Evolutionary conservation across 2,329 filamentous ascomycete species (phyloP).

Genomic region (Ceratocystis variospora): DNA sequence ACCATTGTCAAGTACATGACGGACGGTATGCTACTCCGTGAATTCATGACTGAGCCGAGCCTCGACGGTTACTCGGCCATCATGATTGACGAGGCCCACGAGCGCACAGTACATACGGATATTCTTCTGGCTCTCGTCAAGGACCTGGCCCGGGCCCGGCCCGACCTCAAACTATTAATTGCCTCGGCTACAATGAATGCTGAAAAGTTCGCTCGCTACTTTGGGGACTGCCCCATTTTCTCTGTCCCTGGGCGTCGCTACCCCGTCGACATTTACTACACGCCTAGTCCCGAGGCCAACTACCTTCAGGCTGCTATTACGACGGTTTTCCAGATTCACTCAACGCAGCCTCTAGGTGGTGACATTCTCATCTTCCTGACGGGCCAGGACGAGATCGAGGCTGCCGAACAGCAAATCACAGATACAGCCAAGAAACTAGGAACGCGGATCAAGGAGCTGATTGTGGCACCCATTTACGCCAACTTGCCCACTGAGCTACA

Average conservation of each 20-base stretch:
- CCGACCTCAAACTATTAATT: constrained; percentile 79
- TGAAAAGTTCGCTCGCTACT: constrained; percentile 80
- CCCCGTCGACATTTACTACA: constrained; percentile 85
- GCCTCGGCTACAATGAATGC: constrained; percentile 92
- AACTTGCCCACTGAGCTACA: constrained; percentile 85
- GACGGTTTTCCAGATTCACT: constrained; percentile 89
- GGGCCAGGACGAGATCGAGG: constrained; percentile 91
- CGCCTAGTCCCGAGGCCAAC: constrained; percentile 79
- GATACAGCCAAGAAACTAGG: constrained; percentile 82
- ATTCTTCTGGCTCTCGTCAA: constrained; percentile 80
- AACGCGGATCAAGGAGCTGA: constrained; percentile 67
- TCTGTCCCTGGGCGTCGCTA: constrained; percentile 83
- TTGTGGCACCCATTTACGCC: constrained; percentile 88
- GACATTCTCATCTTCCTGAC: constrained; percentile 93
- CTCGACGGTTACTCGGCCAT: constrained; percentile 69
- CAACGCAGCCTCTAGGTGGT: constrained; percentile 59
- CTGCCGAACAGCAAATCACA: constrained; percentile 67
- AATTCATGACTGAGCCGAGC: constrained; percentile 80
- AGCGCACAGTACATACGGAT: constrained; percentile 81
- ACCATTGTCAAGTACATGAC: constrained; percentile 94
- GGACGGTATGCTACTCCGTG: constrained; percentile 83
- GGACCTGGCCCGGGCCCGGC: constrained; percentile 68
- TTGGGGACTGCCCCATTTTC: constrained; percentile 85
- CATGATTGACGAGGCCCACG: constrained; percentile 97
- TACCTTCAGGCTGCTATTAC: constrained; percentile 85